Conservation (phyloP, 805 yeast genomes). For the Starmera dryadoides region DNA sequence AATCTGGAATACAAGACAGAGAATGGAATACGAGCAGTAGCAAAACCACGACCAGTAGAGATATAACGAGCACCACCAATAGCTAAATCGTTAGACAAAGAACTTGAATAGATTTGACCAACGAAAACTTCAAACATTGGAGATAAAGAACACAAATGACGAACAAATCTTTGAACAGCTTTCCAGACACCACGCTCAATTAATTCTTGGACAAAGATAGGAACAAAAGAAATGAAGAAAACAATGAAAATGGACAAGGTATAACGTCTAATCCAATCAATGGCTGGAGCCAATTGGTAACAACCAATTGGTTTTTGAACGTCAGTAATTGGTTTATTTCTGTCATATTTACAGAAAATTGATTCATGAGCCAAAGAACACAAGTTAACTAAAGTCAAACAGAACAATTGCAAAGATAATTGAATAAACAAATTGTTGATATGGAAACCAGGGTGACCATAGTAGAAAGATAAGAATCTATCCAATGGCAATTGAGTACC, state of each 20-base stretch:
- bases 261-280: conserved; percentile 79
- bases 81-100: conserved; percentile 62
- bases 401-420: conserved; percentile 64
- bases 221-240: conserved; percentile 73
- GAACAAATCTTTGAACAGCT: conserved; percentile 59
- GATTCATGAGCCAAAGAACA: conserved; percentile 70
- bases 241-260: conserved; percentile 77
- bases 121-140: conserved; percentile 82
- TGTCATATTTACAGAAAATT: conserved; percentile 60
- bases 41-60: conserved; percentile 83
- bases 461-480: conserved; percentile 75
- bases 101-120: conserved; percentile 70
- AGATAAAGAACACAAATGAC: conserved; percentile 64
- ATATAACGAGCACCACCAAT: conserved; percentile 86
- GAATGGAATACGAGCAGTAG: conserved; percentile 74
- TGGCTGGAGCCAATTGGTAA: conserved; percentile 64
- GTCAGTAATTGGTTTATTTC: conserved; percentile 61
- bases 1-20: conserved; percentile 68
- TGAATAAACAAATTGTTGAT: conserved; percentile 74
- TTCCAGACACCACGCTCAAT: conserved; percentile 79
- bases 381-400: conserved; percentile 63
- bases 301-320: conserved; percentile 61
- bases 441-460: conserved; percentile 86
- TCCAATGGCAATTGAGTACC: conserved; percentile 78
- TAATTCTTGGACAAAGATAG: conserved; percentile 71